Evolutionary conservation across 371 early-diverging fungal genomes (phyloP), one percentile per base, ranked within the genome.

Genomic region (Saksenaea oblongispora): DNA sequence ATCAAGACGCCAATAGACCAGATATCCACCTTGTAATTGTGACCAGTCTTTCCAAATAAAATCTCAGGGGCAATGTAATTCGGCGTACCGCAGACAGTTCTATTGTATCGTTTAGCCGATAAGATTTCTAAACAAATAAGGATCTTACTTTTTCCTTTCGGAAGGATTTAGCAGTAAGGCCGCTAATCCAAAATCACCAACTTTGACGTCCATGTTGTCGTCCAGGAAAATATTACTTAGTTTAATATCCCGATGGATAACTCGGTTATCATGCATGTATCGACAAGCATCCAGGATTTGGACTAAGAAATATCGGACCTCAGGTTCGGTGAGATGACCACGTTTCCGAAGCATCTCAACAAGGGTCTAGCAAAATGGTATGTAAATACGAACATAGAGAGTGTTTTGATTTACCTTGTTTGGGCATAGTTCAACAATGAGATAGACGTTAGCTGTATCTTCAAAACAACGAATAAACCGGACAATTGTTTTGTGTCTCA

Each of bases 61-160:
- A 99, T 91, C 74, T 99, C 99, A 0, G 99, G 99, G 1, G 99
- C 99, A 64, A 99, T 94, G 70, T 98, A 99, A 69, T 99, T 99
- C 5, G 99, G 99, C 3, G 99, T 99, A 13, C 99, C 99, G 70
- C 94, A 99, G 47, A 96, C 91, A 0, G 97, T 98, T 67, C 91
- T 92, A 37, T 27, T 27, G n/a, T 22, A 42, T 57, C 42, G 17
- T 2, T 44, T 90, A 0, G 97, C 68, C 91, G 91, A 34, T 24
- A 18, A 11, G 18, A 27, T 54, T 54, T 18, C 27, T 10, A 34
- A 34, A 4, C 31, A n/a, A 4, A 9, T 15, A 0, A n/a, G 44
- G 35, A 9, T 37, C 47, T 54, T 90, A 96, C 93, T 84, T 92
- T 85, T 96, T 97, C 28, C 98, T 83, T 54, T 97, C 97, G 14